Conservation (phyloP, 768 basidiomycete genomes). For the Boletus coccyginus region DNA sequence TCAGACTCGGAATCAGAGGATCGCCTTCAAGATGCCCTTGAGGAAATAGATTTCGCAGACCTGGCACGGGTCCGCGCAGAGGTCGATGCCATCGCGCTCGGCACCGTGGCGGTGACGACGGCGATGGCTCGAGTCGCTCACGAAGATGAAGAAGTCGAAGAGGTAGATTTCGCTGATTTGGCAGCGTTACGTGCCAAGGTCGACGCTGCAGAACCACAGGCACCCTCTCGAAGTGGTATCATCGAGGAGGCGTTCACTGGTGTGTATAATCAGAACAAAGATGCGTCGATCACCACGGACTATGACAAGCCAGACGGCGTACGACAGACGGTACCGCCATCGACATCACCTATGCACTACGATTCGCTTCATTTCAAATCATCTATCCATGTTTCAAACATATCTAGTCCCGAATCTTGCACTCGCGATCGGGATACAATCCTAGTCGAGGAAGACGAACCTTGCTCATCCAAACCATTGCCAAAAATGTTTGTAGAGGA, state of each 20-base stretch:
- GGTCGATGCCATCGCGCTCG: constrained; percentile 32
- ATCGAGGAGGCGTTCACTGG: constrained; percentile 39
- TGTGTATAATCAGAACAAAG: constrained; percentile 28
- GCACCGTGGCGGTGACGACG: neutral
- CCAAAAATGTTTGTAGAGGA: neutral
- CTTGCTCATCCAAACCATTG: no score
- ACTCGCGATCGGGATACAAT: neutral
- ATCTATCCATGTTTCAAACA: neutral
- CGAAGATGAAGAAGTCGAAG: constrained; percentile 41
- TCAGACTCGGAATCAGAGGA: constrained; percentile 31
- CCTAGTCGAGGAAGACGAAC: neutral
- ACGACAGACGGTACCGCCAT: neutral
- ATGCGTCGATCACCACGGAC: neutral
- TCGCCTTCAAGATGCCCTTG: constrained; percentile 36
- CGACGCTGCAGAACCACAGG: neutral
- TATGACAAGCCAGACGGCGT: neutral
- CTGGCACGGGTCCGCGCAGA: constrained; percentile 44
- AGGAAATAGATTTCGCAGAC: constrained; percentile 69
- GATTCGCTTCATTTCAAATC: constrained; percentile 5
- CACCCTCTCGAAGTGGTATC: constrained; percentile 11
- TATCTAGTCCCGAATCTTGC: neutral
- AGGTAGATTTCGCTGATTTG: constrained; percentile 50
- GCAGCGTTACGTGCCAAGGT: constrained; percentile 19
- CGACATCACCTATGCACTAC: neutral
- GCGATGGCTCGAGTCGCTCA: neutral